Conservation (phyloP, 208 protist species). For the Endotrypanum monterogeii region DNA sequence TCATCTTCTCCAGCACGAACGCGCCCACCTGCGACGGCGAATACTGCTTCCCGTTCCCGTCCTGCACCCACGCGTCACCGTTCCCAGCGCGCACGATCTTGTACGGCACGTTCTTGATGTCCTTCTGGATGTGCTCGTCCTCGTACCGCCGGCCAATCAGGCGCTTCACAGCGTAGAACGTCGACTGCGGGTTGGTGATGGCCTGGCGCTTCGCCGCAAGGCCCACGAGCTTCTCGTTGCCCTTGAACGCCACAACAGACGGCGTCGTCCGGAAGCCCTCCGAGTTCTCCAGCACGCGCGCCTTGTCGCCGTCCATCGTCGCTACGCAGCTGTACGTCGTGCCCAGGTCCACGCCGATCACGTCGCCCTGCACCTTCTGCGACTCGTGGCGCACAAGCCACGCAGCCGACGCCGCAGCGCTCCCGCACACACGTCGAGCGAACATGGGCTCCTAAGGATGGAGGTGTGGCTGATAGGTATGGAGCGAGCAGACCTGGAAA, state of each 20-base stretch:
- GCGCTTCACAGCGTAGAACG: conserved; percentile 91
- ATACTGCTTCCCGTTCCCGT: conserved; percentile 63
- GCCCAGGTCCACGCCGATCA: conserved; percentile 95
- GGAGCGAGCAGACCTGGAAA: too few relatives aligned
- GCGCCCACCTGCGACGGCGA: conserved; percentile 83
- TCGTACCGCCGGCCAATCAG: conserved; percentile 92
- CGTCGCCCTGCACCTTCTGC: conserved; percentile 72
- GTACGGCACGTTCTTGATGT: conserved; percentile 95
- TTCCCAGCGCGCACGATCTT: conserved; percentile 88
- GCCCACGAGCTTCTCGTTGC: conserved; percentile 89
- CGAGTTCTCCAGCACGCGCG: conserved; percentile 91
- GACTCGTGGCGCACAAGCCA: conserved; percentile 46
- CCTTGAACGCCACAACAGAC: conserved; percentile 97
- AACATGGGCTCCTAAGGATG: too few relatives aligned
- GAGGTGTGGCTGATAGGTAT: too few relatives aligned
- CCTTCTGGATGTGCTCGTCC: conserved; percentile 91
- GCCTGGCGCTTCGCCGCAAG: conserved; percentile 90
- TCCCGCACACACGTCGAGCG: conserved; percentile 56
- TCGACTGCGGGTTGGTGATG: conserved; percentile 90
- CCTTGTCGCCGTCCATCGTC: conserved; percentile 95
- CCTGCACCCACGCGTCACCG: conserved; percentile 71
- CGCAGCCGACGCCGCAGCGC: conserved; percentile 32
- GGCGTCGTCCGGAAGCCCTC: conserved; percentile 94
- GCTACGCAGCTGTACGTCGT: conserved; percentile 98
- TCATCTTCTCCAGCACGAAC: conserved; percentile 93